phyloP scores from a whole-genome alignment of 192 early-diverging fungal genomes.

The Coemansia sp. region DNA sequence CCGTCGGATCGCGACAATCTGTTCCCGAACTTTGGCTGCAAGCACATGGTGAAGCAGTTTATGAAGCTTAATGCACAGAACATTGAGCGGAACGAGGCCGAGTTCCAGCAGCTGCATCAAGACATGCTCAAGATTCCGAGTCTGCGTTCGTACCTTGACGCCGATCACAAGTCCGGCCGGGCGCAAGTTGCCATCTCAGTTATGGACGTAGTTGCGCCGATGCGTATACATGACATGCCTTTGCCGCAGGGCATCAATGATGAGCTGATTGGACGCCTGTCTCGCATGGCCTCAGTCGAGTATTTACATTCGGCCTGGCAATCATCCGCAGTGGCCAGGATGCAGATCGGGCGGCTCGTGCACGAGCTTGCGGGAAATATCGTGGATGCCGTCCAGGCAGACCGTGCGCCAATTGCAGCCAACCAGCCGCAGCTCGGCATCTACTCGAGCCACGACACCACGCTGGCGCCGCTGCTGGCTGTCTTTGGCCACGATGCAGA shows the following conservation, averaged over 20 bases:
- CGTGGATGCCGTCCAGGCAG: constrained; percentile 26
- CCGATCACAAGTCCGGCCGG: background rate
- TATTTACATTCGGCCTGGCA: constrained; percentile 21
- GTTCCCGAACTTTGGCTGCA: constrained; percentile 30
- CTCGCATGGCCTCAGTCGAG: constrained; percentile 20
- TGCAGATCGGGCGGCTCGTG: constrained; percentile 37
- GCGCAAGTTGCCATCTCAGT: constrained; percentile 12
- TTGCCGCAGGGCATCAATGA: constrained; percentile 33
- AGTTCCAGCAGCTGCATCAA: constrained; percentile 20
- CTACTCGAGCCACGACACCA: constrained; percentile 55
- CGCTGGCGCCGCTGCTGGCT: constrained; percentile 45
- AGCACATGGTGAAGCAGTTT: constrained; percentile 21
- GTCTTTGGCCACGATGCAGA: constrained; percentile 24
- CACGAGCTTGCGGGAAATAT: constrained; percentile 36
- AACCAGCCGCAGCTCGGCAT: constrained; percentile 14
- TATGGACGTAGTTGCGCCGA: constrained; percentile 23
- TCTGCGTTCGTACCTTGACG: constrained; percentile 18
- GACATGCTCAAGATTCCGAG: constrained; percentile 31
- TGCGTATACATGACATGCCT: constrained; percentile 33
- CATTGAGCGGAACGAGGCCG: constrained; percentile 5
- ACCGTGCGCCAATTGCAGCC: constrained; percentile 19
- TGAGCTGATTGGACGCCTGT: constrained; percentile 26
- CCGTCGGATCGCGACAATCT: constrained; percentile 34
- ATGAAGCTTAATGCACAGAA: constrained; percentile 12
- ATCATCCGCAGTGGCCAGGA: constrained; percentile 24